Percentiles rank a stretch among this genome's conserved stretches.
phyloP scores from a whole-genome alignment of 148 eudicot species.

The Rhododendron mucronatum region DNA sequence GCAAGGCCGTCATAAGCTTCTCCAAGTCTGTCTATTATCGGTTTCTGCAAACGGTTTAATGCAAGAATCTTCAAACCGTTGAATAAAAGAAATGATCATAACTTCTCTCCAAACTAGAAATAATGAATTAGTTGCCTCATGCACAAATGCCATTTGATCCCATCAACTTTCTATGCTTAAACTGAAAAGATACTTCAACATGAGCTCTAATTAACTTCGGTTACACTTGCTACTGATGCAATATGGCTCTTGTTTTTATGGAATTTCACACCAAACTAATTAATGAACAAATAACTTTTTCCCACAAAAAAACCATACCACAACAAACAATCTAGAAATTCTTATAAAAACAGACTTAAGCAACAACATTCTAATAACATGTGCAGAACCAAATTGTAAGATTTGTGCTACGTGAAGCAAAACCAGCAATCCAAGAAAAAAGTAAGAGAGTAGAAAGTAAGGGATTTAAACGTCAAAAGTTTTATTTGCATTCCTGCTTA shows the following conservation, averaged over 20 bases:
- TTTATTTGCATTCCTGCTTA: not conserved
- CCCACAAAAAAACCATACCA: not conserved
- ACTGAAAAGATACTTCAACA: not conserved
- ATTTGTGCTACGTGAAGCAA: not conserved
- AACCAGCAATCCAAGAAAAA: not conserved
- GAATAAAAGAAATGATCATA: slow-evolving; percentile 5
- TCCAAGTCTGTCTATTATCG: slow-evolving; percentile 89
- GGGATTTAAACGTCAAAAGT: not conserved
- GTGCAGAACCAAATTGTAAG: not conserved
- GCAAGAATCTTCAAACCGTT: not conserved
- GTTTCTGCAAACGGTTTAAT: slow-evolving; percentile 57
- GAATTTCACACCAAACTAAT: not conserved
- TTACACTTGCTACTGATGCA: not conserved
- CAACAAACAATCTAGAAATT: not conserved
- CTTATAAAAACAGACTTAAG: not conserved
- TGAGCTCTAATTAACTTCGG: not conserved
- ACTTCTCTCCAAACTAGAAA: not conserved
- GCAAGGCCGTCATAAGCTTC: slow-evolving; percentile 92
- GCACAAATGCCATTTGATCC: not conserved
- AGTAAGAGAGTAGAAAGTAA: not conserved
- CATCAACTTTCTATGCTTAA: not conserved
- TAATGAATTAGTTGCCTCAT: not conserved
- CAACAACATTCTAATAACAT: not conserved
- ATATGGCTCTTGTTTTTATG: not conserved
- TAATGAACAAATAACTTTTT: not conserved